phyloP scores from a whole-genome alignment of 768 basidiomycete species.

The Dentipellis sp. region DNA sequence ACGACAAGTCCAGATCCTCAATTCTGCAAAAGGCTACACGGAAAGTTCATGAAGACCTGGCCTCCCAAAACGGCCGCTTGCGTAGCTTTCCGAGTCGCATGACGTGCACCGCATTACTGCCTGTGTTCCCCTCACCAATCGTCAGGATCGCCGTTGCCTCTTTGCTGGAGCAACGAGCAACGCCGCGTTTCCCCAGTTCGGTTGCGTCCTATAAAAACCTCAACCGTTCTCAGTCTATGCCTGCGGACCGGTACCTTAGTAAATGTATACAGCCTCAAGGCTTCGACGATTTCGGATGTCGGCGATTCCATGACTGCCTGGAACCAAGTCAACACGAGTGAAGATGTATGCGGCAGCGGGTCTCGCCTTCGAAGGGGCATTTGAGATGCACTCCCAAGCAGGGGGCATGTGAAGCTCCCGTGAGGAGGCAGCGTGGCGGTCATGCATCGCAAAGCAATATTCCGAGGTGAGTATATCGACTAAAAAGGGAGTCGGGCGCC shows the following conservation, averaged over 20 bases:
- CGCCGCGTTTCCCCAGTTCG: slow-evolving; percentile 68
- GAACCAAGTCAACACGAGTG: slow-evolving; percentile 79
- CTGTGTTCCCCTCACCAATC: no score
- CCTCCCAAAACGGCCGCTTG: no score
- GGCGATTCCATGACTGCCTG: slow-evolving; percentile 75
- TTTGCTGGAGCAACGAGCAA: slow-evolving; percentile 57
- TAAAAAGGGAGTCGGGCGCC: no score
- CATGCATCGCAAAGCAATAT: slow-evolving; percentile 73
- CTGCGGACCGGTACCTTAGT: slow-evolving; percentile 24
- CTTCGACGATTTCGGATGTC: slow-evolving; percentile 67
- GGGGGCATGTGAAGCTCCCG: slow-evolving; percentile 40
- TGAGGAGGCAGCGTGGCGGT: slow-evolving; percentile 63
- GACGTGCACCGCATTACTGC: no score
- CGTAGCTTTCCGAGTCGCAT: no score
- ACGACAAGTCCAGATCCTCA: no score
- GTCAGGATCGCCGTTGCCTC: slow-evolving; percentile 89
- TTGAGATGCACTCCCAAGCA: slow-evolving; percentile 26
- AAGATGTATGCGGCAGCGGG: slow-evolving; percentile 64
- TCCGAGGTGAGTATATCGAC: slow-evolving; percentile 70
- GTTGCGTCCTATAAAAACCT: slow-evolving; percentile 89
- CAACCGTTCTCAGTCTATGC: slow-evolving; percentile 79
- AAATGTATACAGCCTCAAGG: not conserved
- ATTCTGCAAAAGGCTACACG: no score
- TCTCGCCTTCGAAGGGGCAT: slow-evolving; percentile 45
- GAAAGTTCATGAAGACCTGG: no score